phyloP scores from a whole-genome alignment of 257 asterid species.

The Nyctanthes arbortristis region DNA sequence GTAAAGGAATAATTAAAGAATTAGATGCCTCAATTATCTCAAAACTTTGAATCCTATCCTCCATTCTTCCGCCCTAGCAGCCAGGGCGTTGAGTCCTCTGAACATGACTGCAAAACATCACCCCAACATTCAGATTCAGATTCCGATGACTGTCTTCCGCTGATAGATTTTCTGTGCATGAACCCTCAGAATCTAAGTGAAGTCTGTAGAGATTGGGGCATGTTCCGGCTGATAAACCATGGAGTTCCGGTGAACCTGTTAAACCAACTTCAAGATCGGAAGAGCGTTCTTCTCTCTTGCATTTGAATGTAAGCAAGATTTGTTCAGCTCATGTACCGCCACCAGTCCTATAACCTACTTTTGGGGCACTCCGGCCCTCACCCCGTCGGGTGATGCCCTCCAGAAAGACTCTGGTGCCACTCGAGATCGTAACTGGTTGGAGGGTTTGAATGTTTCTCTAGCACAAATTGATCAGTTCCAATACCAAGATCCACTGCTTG shows the following conservation, averaged over 20 bases:
- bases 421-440: constrained; percentile 60
- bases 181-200: constrained; percentile 31
- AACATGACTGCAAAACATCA: background rate
- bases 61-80: constrained; percentile 58
- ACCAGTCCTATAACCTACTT: constrained; percentile 56
- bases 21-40: constrained; percentile 38
- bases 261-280: constrained; percentile 48
- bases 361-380: constrained; percentile 79
- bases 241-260: constrained; percentile 57
- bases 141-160: constrained; percentile 47
- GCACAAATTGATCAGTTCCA: constrained; percentile 26
- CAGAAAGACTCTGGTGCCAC: constrained; percentile 29
- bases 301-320: constrained; percentile 55
- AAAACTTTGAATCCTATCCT: constrained; percentile 57
- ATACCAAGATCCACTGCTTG: constrained; percentile 45
- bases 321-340: constrained; percentile 3
- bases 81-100: constrained; percentile 8
- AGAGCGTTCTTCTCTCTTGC: constrained; percentile 39
- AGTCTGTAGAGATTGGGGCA: constrained; percentile 78
- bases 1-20: background rate
- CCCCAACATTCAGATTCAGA: constrained; percentile 7
- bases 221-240: constrained; percentile 80
- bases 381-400: constrained; percentile 36
- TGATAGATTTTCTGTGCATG: constrained; percentile 48
- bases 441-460: constrained; percentile 70